Base-by-base conservation (phyloP, 1,284 basidiomycete genomes). In the Mycena sp. region DNA sequence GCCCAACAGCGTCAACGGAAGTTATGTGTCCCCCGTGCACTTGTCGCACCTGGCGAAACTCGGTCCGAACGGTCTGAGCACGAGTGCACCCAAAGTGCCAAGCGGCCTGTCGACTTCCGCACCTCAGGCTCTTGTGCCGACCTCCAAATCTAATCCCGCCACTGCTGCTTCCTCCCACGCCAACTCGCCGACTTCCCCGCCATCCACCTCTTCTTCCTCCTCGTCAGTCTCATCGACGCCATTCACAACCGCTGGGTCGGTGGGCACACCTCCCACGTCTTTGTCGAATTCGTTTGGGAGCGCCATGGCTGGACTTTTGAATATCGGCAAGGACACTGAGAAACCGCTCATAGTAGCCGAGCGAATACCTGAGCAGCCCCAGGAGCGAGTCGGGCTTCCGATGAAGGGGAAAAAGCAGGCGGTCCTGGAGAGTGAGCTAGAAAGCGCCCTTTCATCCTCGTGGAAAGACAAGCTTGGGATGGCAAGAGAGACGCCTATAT, bases 251-350 rank as follows among this genome's bases (percentile, higher is more conserved):
- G 76, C 76, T 35, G 77, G 78, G 25, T 79, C 81, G n/a, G 74
- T 80, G 57, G 86, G 83, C 67, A 87, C 86, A 12, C 86, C 86
- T 4, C 84, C 85, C 11, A 88, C 86, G 19, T 86, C 86, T 6
- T 71, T 88, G 58, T 78, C 77, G 29, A 76, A 85, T 73, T 81
- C 83, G 23, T 63, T 85, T 49, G 76, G 81, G 48, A 76, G 79
- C 71, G 77, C 74, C 50, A 73, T 82, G 65, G 74, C 77, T 69
- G 79, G 79, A 52, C 74, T 83, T 69, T 71, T 80, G 55, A 74
- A 73, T 12, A 72, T 79, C 23, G 60, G 74, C 5, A 71, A 77
- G 57, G 72, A 75, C 25, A 29, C 45, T 55, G 19, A 29, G 40
- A 61, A 21, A 59, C 51, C 17, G 63, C 54, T 10, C 35, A 43